These are phyloP conservation scores for Boletus rufocinnamomeus DNA, from an alignment of 768 basidiomycete species.

Conservation along the genomic window DNA sequence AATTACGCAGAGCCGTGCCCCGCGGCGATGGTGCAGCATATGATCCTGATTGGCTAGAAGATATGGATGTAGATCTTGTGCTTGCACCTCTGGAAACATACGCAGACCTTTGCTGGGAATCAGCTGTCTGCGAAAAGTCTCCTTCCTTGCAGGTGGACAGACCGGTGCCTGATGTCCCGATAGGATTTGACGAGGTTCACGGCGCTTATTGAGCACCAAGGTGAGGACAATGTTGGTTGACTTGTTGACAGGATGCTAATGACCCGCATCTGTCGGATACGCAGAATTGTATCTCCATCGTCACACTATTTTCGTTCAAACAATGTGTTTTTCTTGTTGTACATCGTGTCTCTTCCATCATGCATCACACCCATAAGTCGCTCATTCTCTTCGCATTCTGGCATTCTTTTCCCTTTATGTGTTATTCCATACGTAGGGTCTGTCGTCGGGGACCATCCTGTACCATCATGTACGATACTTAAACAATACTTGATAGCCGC, in stretches of 20 bases:
- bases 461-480: slow-evolving; percentile 9
- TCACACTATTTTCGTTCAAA: slow-evolving; percentile 14
- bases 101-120: slow-evolving; percentile 33
- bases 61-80: slow-evolving; percentile 31
- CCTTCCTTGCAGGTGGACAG: slow-evolving; percentile 8
- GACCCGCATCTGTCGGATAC: background rate
- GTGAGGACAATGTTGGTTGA: slow-evolving; percentile 3
- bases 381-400: slow-evolving; percentile 7
- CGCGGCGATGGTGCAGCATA: slow-evolving; percentile 15
- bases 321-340: background rate
- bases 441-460: background rate
- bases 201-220: slow-evolving; percentile 16
- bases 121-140: slow-evolving; percentile 26
- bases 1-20: slow-evolving; percentile 30
- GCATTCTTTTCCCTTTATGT: slow-evolving; percentile 6
- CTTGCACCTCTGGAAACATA: slow-evolving; percentile 32
- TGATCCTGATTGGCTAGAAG: slow-evolving; percentile 29
- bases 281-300: background rate
- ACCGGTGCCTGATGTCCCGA: slow-evolving; percentile 31
- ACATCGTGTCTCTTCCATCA: background rate
- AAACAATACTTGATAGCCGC: background rate
- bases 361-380: background rate
- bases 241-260: slow-evolving; percentile 2
- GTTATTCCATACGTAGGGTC: slow-evolving; percentile 6
- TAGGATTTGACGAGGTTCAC: slow-evolving; percentile 30